Evolutionary conservation across 768 basidiomycete genomes (phyloP), one percentile per base, ranked within the genome.

Genomic region (Pleurotus sapidus): DNA sequence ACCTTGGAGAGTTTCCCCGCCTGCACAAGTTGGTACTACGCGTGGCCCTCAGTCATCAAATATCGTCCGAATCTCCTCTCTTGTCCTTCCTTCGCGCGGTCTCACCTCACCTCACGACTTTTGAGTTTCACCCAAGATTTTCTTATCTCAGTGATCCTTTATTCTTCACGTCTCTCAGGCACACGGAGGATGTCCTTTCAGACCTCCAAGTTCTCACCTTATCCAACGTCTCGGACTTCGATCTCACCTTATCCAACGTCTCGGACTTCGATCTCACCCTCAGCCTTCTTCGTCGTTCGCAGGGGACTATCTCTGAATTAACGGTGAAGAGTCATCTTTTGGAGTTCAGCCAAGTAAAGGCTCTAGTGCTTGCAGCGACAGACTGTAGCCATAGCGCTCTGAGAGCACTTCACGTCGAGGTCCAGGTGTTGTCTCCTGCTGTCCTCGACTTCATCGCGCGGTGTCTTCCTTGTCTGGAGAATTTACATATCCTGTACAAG

Each of bases 61-160:
- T 60, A n/a, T 60, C 74, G 7, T 67, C 67, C 15, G 64, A 68
- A 39, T 61, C 65, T n/a, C 57, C 61, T 2, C 39, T 74, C 24
- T 20, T 64, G 12, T 46, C 59, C 20, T 42, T 72, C 43, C 49
- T 74, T 18, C 45, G 45, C 18, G 20, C 9, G 8, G 9, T 9
- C 45, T 46, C 45, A 9, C 45, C 15, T 12, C 45, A 20, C 14
- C 45, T 46, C 20, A 46, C 18, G 9, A 9, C 12, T 20, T 11
- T 46, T 20, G 9, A 12, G 20, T 18, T 46, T 8, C 20, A 15
- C 20, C 45, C 45, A 9, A 12, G 20, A 46, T 46, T 20, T 20
- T 46, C 45, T 20, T 15, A 46, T 9, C 45, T 15, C 20, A 20
- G 20, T 20, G 45, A 46, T 20, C 15, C 9, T 18, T 11, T 20